Percentiles rank a stretch among this genome's conserved stretches.
These are phyloP conservation scores for Vitis riparia DNA, from an alignment of 164 flowering plant genomes.

Conservation along the genomic window DNA sequence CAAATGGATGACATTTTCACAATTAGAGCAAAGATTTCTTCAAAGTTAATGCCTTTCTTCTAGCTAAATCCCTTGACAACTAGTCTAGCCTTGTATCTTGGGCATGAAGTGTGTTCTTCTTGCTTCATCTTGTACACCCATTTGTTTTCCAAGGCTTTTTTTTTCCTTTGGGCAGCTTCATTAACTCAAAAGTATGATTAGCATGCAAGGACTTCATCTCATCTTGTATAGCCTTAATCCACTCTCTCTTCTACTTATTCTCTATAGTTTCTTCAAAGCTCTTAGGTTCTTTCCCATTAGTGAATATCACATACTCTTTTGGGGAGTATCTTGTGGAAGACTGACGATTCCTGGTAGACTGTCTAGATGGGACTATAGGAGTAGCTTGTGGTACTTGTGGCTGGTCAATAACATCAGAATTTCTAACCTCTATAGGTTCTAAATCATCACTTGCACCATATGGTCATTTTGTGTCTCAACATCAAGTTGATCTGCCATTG, in stretches of 20 bases:
- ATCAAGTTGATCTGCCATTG: too few relatives aligned
- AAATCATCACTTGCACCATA: too few relatives aligned
- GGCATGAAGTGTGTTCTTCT: conserved; percentile 2
- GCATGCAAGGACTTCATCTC: conserved; percentile 6
- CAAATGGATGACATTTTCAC: too few relatives aligned
- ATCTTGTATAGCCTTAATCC: conserved; percentile 20
- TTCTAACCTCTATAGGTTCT: too few relatives aligned
- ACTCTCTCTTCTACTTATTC: conserved; percentile 1
- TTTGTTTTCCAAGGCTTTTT: conserved; percentile 12
- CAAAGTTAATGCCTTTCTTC: not conserved
- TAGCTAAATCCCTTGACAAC: conserved; percentile 21
- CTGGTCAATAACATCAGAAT: too few relatives aligned
- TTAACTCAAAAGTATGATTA: conserved; percentile 26
- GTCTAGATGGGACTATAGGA: too few relatives aligned
- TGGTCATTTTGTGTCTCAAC: not conserved
- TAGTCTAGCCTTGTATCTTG: conserved; percentile 15
- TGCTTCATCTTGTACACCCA: conserved; percentile 20
- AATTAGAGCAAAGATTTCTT: too few relatives aligned
- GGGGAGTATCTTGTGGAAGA: not conserved
- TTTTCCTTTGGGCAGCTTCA: conserved; percentile 16
- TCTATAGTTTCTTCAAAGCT: conserved; percentile 2
- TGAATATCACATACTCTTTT: conserved; percentile 10
- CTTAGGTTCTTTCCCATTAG: conserved; percentile 19
- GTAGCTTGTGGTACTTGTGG: too few relatives aligned
- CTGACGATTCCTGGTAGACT: not conserved